phyloP scores from a whole-genome alignment of 495 filamentous ascomycete genomes.

The Cairneyella variabilis region DNA sequence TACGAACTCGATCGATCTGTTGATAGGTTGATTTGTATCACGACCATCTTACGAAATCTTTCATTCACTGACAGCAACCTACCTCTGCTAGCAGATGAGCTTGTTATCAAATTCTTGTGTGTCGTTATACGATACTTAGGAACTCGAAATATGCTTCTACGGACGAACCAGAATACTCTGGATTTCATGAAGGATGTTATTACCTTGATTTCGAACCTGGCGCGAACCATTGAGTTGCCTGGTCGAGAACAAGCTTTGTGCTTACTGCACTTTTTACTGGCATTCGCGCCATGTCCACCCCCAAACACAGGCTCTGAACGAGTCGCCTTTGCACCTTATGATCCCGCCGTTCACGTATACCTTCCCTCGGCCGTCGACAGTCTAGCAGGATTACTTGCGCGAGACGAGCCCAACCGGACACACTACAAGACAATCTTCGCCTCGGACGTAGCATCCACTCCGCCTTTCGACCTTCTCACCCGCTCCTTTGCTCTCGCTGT shows the following conservation, averaged over 20 bases:
- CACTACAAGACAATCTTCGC: constrained; percentile 78
- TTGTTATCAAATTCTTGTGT: constrained; percentile 75
- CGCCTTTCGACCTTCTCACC: constrained; percentile 79
- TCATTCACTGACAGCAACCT: constrained; percentile 82
- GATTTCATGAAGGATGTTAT: constrained; percentile 98
- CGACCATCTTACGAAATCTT: constrained; percentile 87
- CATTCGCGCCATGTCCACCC: constrained; percentile 76
- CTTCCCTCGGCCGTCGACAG: constrained; percentile 85
- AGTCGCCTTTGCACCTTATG: constrained; percentile 75
- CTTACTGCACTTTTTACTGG: constrained; percentile 82
- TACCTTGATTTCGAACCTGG: constrained; percentile 81
- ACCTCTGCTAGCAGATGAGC: constrained; percentile 61
- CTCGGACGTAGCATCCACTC: constrained; percentile 55
- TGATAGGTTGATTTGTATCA: constrained; percentile 84
- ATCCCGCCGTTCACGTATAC: constrained; percentile 78
- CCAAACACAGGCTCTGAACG: constrained; percentile 51
- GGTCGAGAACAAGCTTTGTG: constrained; percentile 84
- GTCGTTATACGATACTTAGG: constrained; percentile 81
- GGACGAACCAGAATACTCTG: constrained; percentile 73
- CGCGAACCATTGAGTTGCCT: constrained; percentile 75
- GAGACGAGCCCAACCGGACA: constrained; percentile 88
- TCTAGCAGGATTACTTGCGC: constrained; percentile 85
- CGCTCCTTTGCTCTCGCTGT: constrained; percentile 85
- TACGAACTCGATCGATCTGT: constrained; percentile 84
- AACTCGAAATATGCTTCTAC: constrained; percentile 81